A percentile compares a stretch with the other conserved stretches of the same genome.
Evolutionary conservation across 2,329 filamentous ascomycete genomes (phyloP).

Genomic region (Scedosporium minutisporum): DNA sequence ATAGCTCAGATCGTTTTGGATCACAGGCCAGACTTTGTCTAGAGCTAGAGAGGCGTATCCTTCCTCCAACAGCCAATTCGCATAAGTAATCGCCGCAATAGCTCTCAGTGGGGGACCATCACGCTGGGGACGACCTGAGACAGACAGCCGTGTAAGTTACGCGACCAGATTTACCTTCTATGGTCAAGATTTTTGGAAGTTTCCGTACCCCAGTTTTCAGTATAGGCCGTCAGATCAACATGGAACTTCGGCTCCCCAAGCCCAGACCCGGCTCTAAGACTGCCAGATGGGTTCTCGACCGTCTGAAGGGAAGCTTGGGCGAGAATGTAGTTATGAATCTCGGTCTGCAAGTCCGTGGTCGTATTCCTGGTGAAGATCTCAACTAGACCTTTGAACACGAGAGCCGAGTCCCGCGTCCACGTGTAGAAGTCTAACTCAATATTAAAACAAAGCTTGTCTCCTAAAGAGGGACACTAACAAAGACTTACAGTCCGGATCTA

Average conservation of each 20-base stretch:
- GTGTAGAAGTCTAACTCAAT: constrained; percentile 58
- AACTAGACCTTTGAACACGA: constrained; percentile 59
- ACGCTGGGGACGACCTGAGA: constrained; percentile 58
- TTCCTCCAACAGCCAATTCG: constrained; percentile 60
- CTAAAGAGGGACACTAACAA: constrained; percentile 12
- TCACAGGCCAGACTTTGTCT: constrained; percentile 59
- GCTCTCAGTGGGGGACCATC: constrained; percentile 72
- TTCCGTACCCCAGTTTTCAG: constrained; percentile 44
- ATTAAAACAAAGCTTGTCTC: no score
- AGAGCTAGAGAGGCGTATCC: constrained; percentile 49
- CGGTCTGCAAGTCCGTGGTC: constrained; percentile 44
- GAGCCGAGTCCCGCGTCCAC: constrained; percentile 66
- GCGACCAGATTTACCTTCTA: background rate
- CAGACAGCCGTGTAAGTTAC: background rate
- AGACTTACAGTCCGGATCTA: constrained; percentile 42
- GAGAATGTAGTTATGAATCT: constrained; percentile 59
- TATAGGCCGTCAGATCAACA: constrained; percentile 53
- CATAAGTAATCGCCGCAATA: constrained; percentile 62
- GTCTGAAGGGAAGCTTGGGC: constrained; percentile 58
- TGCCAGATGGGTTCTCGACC: constrained; percentile 60
- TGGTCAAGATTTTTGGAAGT: background rate
- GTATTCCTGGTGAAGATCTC: constrained; percentile 47
- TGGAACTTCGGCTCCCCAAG: constrained; percentile 68
- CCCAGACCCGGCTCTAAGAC: constrained; percentile 34
- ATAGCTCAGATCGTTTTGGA: constrained; percentile 67